Percentiles rank a stretch among this genome's conserved stretches.
Evolutionary conservation across 2,329 filamentous ascomycete genomes (phyloP).

Genomic region (Huntiella moniliformis): DNA sequence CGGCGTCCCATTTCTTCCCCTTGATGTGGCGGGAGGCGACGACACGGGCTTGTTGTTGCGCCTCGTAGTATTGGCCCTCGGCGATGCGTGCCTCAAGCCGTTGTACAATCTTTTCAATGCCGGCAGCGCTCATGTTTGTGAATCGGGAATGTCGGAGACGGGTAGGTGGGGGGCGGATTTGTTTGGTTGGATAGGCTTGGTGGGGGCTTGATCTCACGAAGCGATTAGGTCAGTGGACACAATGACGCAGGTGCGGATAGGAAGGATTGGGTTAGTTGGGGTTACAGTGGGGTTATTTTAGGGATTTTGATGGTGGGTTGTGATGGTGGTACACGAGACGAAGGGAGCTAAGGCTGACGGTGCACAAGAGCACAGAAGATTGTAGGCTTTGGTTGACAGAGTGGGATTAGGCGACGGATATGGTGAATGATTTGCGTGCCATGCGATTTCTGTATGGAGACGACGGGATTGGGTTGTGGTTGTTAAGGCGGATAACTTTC

Average conservation of each 20-base stretch:
- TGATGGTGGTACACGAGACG: slow-evolving; percentile 2
- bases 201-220: not conserved
- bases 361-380: not conserved
- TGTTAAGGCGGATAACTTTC: too few relatives aligned
- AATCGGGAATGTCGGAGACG: not conserved
- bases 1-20: slow-evolving; percentile 62
- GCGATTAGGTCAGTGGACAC: not conserved
- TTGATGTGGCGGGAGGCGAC: slow-evolving; percentile 91
- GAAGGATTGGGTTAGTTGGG: not conserved
- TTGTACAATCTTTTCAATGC: slow-evolving; percentile 38
- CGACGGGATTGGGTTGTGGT: not conserved
- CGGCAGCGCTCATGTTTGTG: slow-evolving; percentile 18
- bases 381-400: too few relatives aligned
- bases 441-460: too few relatives aligned
- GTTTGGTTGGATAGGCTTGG: not conserved
- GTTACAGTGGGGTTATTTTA: not conserved
- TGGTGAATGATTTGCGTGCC: too few relatives aligned
- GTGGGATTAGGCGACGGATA: too few relatives aligned
- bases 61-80: slow-evolving; percentile 92
- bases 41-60: slow-evolving; percentile 92
- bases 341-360: not conserved
- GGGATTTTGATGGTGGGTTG: not conserved
- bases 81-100: slow-evolving; percentile 70
- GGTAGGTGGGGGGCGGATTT: not conserved
- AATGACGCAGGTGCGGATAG: not conserved